Evolutionary conservation across 2,329 filamentous ascomycete species (phyloP), one percentile per base, ranked within the genome.

Genomic region (Alternaria sp.): DNA sequence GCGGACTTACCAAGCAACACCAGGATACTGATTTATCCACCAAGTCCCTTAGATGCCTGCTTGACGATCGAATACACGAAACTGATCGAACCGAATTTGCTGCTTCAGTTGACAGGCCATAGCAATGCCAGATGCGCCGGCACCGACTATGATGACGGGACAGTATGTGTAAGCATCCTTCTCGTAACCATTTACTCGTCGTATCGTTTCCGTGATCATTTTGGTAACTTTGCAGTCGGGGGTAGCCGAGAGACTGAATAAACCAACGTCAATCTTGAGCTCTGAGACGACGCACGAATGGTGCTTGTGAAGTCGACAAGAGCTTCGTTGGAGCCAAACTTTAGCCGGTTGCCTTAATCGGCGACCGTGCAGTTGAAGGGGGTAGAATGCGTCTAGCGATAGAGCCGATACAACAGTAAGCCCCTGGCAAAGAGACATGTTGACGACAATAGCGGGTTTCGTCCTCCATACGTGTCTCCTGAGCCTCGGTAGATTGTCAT

Each of bases 31-130:
- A 70, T 89, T 90, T 42, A 82, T 82, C 73, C 81, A 82, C 88
- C 88, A 90, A 1, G 87, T 89, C 7, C 88, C 88, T 31, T 87
- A 87, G 41, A 88, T 79, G 3, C 82, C 81, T 4, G 79, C 75
- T 60, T 86, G 79, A 11, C 84, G 79, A 24, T 90, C 88, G 58
- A 88, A 89, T 68, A 90, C 81, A 28, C 79, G 78, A 65, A 89
- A 82, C 59, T 88, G 85, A 60, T 83, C 82, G 53, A 86, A 86
- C 29, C 81, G 82, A 40, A 88, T 81, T 72, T 82, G 82, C 17
- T 84, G 77, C 65, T 86, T 84, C 51, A 90, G 72, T 24, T 83
- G 83, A 40, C 84, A 86, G 7, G 83, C 87, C 68, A 88, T 82
- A 3, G 84, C 85, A 54, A 90, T 86, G 21, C 83, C 88, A 0